A percentile compares a stretch with the other conserved stretches of the same genome.
These are phyloP conservation scores for Croton laevigatus DNA, from an alignment of 441 rosid species.

Conservation along the genomic window DNA sequence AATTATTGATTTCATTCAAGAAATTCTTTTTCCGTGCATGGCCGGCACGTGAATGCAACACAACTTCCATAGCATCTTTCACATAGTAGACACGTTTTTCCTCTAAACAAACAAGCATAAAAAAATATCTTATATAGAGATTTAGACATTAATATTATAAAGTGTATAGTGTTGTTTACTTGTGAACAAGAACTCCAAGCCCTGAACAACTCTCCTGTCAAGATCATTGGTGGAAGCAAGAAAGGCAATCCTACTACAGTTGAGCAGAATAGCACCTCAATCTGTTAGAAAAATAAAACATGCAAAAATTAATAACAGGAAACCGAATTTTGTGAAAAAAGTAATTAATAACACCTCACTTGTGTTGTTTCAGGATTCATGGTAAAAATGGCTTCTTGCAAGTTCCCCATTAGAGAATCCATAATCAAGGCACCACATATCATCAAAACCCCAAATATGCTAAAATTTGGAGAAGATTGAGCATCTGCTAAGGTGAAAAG, in stretches of 20 bases:
- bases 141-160: not conserved
- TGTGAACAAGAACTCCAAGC: conserved; percentile 81
- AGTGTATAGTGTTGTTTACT: conserved; percentile 30
- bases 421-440: conserved; percentile 62
- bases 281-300: conserved; percentile 33
- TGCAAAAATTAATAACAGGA: not conserved
- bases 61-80: conserved; percentile 7
- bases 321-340: not conserved
- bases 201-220: conserved; percentile 74
- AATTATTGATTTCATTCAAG: conserved; percentile 21
- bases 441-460: conserved; percentile 69
- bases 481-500: conserved; percentile 82
- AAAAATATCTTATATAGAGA: not conserved
- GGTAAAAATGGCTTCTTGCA: conserved; percentile 89
- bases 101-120: not conserved
- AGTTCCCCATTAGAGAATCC: conserved; percentile 81
- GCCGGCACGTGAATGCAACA: conserved; percentile 22
- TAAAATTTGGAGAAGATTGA: conserved; percentile 67
- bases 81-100: not conserved
- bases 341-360: conserved; percentile 31
- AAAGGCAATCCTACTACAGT: conserved; percentile 81
- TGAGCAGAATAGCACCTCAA: conserved; percentile 82
- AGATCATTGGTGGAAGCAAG: conserved; percentile 69
- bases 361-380: conserved; percentile 77
- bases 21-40: conserved; percentile 15